phyloP scores from a whole-genome alignment of 2,329 filamentous ascomycete species.

The Teratosphaeriaceae sp. region DNA sequence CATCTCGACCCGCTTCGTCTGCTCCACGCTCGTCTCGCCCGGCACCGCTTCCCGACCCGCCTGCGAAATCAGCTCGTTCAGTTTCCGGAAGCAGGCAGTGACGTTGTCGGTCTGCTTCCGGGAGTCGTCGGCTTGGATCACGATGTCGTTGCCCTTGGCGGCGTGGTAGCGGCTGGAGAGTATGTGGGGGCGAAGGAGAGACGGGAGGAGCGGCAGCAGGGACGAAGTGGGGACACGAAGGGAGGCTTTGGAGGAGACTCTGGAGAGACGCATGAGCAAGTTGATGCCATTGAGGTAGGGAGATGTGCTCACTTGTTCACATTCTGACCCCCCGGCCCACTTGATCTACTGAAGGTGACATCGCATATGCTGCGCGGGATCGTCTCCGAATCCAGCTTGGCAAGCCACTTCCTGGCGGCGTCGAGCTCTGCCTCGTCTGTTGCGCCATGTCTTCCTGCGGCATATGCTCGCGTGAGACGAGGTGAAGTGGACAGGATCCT shows the following conservation, averaged over 20 bases:
- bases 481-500: not conserved
- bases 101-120: slow-evolving; percentile 57
- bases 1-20: slow-evolving; percentile 48
- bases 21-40: slow-evolving; percentile 53
- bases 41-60: slow-evolving; percentile 48
- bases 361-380: slow-evolving; percentile 52
- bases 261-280: slow-evolving; percentile 23
- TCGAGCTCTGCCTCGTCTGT: slow-evolving; percentile 20
- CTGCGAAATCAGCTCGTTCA: slow-evolving; percentile 48
- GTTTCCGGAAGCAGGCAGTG: slow-evolving; percentile 51
- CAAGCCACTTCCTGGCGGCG: slow-evolving; percentile 51
- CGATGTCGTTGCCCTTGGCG: slow-evolving; percentile 45
- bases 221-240: slow-evolving; percentile 48
- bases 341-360: slow-evolving; percentile 56
- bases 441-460: slow-evolving; percentile 10
- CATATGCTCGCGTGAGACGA: slow-evolving; percentile 7
- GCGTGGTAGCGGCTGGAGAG: slow-evolving; percentile 50
- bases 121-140: slow-evolving; percentile 58
- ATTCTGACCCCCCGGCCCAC: slow-evolving; percentile 61
- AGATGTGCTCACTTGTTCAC: slow-evolving; percentile 55
- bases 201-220: slow-evolving; percentile 49
- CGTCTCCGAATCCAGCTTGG: slow-evolving; percentile 45
- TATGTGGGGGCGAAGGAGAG: slow-evolving; percentile 46
- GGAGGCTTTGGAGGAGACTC: slow-evolving; percentile 63
- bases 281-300: not conserved